A percentile compares a stretch with the other conserved stretches of the same genome.
Evolutionary conservation across 129 eudicot species (phyloP).

Genomic region (Glebionis coronaria): DNA sequence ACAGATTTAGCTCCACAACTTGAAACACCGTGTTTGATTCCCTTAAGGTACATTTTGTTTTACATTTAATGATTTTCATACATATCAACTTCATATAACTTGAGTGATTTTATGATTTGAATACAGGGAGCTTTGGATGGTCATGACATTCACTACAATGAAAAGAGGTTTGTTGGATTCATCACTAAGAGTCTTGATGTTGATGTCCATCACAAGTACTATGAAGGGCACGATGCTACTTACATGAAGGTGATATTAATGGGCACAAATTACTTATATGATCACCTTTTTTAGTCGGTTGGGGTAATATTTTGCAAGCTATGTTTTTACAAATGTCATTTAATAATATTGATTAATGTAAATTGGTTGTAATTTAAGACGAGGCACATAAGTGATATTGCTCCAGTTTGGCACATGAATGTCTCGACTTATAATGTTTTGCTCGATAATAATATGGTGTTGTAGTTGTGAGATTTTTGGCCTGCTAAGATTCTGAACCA

Average conservation of each 20-base stretch:
- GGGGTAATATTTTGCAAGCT: no score
- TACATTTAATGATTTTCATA: neutral
- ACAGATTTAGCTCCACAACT: constrained; percentile 42
- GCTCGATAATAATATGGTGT: no score
- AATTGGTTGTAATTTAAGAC: constrained; percentile 62
- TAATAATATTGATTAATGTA: neutral
- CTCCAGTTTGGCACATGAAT: no score
- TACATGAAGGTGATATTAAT: constrained; percentile 61
- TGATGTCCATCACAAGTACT: constrained; percentile 83
- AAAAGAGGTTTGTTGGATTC: constrained; percentile 89
- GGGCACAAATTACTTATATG: no score
- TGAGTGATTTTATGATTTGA: neutral
- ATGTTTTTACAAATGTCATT: neutral
- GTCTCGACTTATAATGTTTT: no score
- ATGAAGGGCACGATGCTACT: constrained; percentile 78
- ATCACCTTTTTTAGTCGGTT: no score
- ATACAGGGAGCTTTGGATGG: constrained; percentile 92
- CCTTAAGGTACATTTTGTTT: constrained; percentile 54
- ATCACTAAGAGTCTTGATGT: constrained; percentile 79
- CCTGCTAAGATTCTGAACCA: no score
- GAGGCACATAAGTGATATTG: constrained; percentile 61
- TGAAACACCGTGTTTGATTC: constrained; percentile 95
- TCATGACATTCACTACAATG: constrained; percentile 92
- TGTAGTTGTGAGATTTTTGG: no score
- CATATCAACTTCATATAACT: neutral